Evolutionary conservation across 805 yeast species (phyloP).

Genomic region (Starmerella sp.): DNA sequence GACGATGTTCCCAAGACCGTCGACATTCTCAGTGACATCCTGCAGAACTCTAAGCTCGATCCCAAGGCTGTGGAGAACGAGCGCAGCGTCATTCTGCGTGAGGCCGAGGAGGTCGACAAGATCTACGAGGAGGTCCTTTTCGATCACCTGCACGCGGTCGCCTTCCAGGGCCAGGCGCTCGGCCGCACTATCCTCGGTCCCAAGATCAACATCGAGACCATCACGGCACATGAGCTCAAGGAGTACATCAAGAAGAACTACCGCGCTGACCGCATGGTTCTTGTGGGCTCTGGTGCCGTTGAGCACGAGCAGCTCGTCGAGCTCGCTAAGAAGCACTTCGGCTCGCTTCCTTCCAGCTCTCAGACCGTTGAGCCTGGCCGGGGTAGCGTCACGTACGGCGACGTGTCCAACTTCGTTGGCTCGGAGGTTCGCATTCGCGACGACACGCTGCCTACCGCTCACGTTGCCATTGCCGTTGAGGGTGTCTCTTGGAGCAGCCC

Average conservation of each 20-base stretch:
- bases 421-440: constrained; percentile 81
- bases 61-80: constrained; percentile 84
- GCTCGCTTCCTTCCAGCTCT: constrained; percentile 37
- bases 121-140: constrained; percentile 97
- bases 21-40: constrained; percentile 77
- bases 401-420: constrained; percentile 69
- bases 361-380: constrained; percentile 58
- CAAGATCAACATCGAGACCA: constrained; percentile 70
- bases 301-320: constrained; percentile 73
- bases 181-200: constrained; percentile 98
- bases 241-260: constrained; percentile 76
- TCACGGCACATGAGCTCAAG: constrained; percentile 62
- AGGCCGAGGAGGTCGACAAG: constrained; percentile 94
- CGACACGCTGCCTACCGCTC: constrained; percentile 72
- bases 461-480: constrained; percentile 89
- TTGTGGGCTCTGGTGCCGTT: constrained; percentile 91
- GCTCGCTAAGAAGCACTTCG: constrained; percentile 64
- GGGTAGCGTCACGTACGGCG: constrained; percentile 44
- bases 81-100: constrained; percentile 91
- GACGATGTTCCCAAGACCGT: constrained; percentile 75
- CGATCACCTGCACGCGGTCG: constrained; percentile 89
- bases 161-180: constrained; percentile 79
- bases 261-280: constrained; percentile 93
- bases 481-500: constrained; percentile 97
- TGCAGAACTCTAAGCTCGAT: constrained; percentile 76